Evolutionary conservation across 1,284 basidiomycete species (phyloP).

Genomic region (Trichosporon coremiiforme): DNA sequence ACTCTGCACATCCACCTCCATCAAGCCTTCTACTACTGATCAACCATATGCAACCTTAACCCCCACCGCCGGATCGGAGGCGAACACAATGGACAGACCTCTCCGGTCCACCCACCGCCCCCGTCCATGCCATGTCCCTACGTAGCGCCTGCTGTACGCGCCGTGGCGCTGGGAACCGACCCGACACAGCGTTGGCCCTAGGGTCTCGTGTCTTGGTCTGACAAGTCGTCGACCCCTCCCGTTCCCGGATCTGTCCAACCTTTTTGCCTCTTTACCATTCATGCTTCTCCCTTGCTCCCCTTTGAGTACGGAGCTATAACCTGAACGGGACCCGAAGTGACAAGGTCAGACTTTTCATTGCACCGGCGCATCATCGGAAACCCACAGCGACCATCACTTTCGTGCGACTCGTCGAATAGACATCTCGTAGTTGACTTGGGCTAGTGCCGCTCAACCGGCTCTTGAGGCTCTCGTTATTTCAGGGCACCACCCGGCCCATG

Average conservation of each 20-base stretch:
- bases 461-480: not conserved
- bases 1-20: not conserved
- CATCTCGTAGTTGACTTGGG: not conserved
- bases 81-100: not conserved
- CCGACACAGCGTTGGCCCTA: not conserved
- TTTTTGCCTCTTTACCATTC: not conserved
- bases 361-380: not conserved
- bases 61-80: not conserved
- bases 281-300: not conserved
- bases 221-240: constrained; percentile 9
- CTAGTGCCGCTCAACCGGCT: not conserved
- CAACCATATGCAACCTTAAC: not conserved
- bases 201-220: not conserved
- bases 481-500: not conserved
- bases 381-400: not conserved
- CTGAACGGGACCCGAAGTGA: not conserved
- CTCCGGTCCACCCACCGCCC: not conserved
- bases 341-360: not conserved
- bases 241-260: constrained; percentile 8
- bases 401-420: not conserved
- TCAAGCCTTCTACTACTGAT: not conserved
- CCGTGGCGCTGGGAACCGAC: not conserved
- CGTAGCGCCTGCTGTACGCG: not conserved
- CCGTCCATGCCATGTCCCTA: not conserved
- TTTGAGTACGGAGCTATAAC: not conserved